phyloP scores from a whole-genome alignment of 305 asterid genomes.

The Plantago coronopus region DNA sequence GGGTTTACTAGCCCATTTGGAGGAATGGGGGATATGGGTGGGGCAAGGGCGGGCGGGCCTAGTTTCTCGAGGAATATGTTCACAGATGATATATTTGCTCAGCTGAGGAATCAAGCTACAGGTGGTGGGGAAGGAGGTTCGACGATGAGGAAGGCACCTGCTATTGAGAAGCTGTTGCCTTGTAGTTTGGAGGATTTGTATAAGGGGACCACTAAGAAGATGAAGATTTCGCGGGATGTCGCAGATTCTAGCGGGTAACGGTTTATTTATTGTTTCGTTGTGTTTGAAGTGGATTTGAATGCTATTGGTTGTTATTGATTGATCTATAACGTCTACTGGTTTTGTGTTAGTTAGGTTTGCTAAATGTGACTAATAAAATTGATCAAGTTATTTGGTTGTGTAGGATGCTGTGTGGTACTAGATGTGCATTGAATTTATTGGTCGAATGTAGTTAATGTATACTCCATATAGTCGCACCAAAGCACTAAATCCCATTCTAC shows the following conservation, averaged over 20 bases:
- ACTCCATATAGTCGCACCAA: too few relatives aligned
- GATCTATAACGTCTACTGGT: background rate
- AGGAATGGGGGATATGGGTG: slow-evolving; percentile 67
- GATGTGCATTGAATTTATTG: background rate
- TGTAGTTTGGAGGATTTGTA: slow-evolving; percentile 88
- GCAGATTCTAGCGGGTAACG: slow-evolving; percentile 59
- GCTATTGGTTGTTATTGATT: background rate
- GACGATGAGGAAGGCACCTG: slow-evolving; percentile 48
- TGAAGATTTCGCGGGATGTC: slow-evolving; percentile 81
- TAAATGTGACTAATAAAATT: too few relatives aligned
- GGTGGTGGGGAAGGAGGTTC: slow-evolving; percentile 62
- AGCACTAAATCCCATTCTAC: background rate
- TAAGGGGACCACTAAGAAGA: slow-evolving; percentile 80
- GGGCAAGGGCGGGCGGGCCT: slow-evolving; percentile 41
- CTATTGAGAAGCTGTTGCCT: slow-evolving; percentile 61
- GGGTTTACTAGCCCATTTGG: slow-evolving; percentile 54
- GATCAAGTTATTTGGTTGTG: too few relatives aligned
- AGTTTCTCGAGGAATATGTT: slow-evolving; percentile 48
- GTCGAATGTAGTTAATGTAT: background rate
- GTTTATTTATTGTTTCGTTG: background rate
- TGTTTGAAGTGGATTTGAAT: slow-evolving; percentile 7
- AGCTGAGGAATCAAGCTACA: slow-evolving; percentile 43
- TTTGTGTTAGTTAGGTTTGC: background rate
- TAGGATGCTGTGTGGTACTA: background rate
- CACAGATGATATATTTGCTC: slow-evolving; percentile 57